Evolutionary conservation across 202 grass and related monocot genomes (phyloP).

Genomic region (Schoenoplectus tabernaemontani): DNA sequence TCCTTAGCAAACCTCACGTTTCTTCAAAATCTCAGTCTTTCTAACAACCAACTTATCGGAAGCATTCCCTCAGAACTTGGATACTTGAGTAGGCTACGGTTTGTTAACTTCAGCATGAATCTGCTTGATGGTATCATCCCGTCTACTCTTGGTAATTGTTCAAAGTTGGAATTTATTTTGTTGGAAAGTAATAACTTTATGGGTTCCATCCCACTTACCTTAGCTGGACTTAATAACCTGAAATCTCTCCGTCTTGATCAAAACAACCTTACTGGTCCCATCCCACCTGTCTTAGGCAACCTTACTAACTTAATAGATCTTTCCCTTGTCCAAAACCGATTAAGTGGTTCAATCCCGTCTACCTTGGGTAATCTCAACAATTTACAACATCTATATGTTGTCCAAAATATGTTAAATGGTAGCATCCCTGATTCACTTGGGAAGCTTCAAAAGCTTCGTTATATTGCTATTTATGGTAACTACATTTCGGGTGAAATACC

Average conservation of each 20-base stretch:
- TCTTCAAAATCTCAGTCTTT: not conserved
- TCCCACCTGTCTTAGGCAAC: not conserved
- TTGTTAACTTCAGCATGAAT: conserved; percentile 12
- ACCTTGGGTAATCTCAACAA: too few species aligned
- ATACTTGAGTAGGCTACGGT: not conserved
- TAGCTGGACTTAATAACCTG: conserved; percentile 7
- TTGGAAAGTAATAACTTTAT: too few species aligned
- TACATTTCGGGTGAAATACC: too few species aligned
- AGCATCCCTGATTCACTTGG: not conserved
- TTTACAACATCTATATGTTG: too few species aligned
- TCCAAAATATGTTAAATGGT: too few species aligned
- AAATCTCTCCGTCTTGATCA: not conserved
- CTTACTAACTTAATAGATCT: too few species aligned
- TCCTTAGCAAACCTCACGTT: conserved; percentile 26
- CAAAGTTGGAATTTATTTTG: not conserved
- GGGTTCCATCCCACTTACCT: conserved; percentile 5
- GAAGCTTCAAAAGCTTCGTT: not conserved
- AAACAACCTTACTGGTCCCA: not conserved
- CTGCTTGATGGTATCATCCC: conserved; percentile 12
- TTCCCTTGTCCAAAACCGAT: too few species aligned
- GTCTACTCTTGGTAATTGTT: conserved; percentile 8
- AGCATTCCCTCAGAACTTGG: conserved; percentile 1
- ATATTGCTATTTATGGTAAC: too few species aligned
- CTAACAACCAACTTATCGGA: conserved; percentile 8
- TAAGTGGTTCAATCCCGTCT: too few species aligned